phyloP scores from a whole-genome alignment of 805 yeast genomes.

The Candida andamanensis region DNA sequence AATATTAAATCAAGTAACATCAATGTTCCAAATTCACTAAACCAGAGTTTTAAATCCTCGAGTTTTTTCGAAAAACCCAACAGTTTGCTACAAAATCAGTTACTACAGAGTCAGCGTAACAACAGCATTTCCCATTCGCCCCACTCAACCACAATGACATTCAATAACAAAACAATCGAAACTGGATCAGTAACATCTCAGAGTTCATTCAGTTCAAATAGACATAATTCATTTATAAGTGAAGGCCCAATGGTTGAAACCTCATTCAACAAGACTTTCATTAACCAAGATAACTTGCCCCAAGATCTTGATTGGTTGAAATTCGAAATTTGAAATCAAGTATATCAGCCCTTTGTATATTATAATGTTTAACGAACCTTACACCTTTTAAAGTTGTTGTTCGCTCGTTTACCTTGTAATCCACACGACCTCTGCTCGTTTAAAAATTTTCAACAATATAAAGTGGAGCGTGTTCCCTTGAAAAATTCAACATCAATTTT shows the following conservation, averaged over 20 bases:
- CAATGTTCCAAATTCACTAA: conserved; percentile 13
- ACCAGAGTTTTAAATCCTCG: conserved; percentile 14
- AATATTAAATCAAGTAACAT: conserved; percentile 19
- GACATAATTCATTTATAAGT: conserved; percentile 6
- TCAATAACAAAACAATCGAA: conserved; percentile 2
- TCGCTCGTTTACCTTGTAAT: no score
- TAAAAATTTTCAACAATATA: no score
- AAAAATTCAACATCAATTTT: no score
- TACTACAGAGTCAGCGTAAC: neutral
- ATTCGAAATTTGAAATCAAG: conserved; percentile 17
- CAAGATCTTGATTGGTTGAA: conserved; percentile 24
- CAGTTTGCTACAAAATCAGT: conserved; percentile 1
- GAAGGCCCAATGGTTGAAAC: conserved; percentile 6
- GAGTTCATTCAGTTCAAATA: conserved; percentile 8
- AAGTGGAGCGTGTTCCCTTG: no score
- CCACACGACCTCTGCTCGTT: no score
- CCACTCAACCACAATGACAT: neutral
- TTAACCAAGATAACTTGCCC: conserved; percentile 10
- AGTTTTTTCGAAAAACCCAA: conserved; percentile 16
- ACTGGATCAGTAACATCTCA: conserved; percentile 6
- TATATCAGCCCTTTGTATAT: conserved; percentile 6
- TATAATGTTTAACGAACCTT: conserved; percentile 8
- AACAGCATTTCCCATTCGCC: neutral
- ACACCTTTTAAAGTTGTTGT: neutral
- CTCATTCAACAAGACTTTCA: conserved; percentile 5